Evolutionary conservation across 179 eudicot genomes (phyloP), one percentile per base, ranked within the genome.

Genomic region (Amaranthus tricolor): DNA sequence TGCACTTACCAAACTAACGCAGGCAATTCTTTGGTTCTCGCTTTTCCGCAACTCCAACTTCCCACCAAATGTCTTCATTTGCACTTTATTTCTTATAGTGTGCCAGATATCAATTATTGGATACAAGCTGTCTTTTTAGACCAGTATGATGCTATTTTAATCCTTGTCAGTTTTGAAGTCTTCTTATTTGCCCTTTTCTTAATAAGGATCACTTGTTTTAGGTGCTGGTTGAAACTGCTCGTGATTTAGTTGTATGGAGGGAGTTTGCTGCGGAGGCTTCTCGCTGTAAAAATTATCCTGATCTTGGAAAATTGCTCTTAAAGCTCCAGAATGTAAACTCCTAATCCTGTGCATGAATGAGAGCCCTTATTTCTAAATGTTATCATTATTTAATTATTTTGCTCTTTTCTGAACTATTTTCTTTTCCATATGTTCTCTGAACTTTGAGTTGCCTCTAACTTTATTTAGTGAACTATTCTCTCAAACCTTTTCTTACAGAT

Each of bases 221-320:
- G 99, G 97, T 89, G 81, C 70, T 93, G 84, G 77, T 82, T 58
- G 97, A 91, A 83, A 82, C 82, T 82, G 97, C 97, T 80, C 94
- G 92, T 56, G 82, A 84, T 73, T 84, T 86, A 63, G 79, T 49
- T 80, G 89, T 84, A 44, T 88, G 91, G 96, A 93, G 88, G 90
- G 94, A 89, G 69, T 96, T 93, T 76, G 94, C 97, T 6, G 54
- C 77, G 76, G 98, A 93, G 78, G 96, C 94, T 85, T 87, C 96
- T 76, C 82, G 82, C 62, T 91, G 96, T 80, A 89, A 91, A 82
- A 85, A 83, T 77, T 96, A 96, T 82, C 79, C 89, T 75, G 94
- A 93, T 82, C 93, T 96, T 70, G 99, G 99, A 82, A 88, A 86
- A 85, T 83, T 89, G 90, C 98, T 93, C 81, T 73, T 88, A 72